A percentile compares a stretch with the other conserved stretches of the same genome.
phyloP scores from a whole-genome alignment of 345 rosid genomes.

The Sisymbrium irio region DNA sequence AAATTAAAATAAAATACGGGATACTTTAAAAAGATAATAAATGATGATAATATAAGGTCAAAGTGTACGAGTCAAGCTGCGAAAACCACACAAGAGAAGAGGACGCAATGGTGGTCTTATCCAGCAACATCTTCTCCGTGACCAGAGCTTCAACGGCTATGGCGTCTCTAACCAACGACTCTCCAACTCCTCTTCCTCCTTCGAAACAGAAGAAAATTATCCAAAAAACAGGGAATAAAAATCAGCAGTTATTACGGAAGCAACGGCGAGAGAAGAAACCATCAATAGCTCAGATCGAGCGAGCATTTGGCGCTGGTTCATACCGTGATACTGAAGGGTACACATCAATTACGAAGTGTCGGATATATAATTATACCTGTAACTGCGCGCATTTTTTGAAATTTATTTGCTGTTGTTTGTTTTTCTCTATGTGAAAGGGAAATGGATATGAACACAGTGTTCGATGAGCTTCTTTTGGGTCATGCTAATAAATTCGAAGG shows the following conservation, averaged over 20 bases:
- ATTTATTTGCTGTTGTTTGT: neutral
- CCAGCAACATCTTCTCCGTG: constrained; percentile 22
- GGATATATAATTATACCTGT: neutral
- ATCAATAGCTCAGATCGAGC: constrained; percentile 55
- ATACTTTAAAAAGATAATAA: neutral
- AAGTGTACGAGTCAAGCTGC: neutral
- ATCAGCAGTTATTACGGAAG: constrained; percentile 2
- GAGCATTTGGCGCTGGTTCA: constrained; percentile 79
- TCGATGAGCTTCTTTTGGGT: constrained; percentile 50
- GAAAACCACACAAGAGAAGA: constrained; percentile 21
- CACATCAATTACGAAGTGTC: neutral
- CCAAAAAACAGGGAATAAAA: constrained; percentile 15
- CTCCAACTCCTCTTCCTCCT: constrained; percentile 22
- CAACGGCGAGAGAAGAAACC: constrained; percentile 39
- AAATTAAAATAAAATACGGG: neutral
- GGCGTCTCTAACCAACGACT: constrained; percentile 24
- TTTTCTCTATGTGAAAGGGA: constrained; percentile 30
- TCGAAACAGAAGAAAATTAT: neutral
- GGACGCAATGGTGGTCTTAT: constrained; percentile 39
- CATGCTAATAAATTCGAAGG: constrained; percentile 48
- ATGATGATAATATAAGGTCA: neutral
- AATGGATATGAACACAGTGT: constrained; percentile 41
- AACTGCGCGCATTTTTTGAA: neutral
- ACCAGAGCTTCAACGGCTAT: constrained; percentile 21
- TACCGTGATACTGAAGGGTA: constrained; percentile 68